Conservation (phyloP, 129 eudicot genomes). For the Ambrosia artemisiifolia region DNA sequence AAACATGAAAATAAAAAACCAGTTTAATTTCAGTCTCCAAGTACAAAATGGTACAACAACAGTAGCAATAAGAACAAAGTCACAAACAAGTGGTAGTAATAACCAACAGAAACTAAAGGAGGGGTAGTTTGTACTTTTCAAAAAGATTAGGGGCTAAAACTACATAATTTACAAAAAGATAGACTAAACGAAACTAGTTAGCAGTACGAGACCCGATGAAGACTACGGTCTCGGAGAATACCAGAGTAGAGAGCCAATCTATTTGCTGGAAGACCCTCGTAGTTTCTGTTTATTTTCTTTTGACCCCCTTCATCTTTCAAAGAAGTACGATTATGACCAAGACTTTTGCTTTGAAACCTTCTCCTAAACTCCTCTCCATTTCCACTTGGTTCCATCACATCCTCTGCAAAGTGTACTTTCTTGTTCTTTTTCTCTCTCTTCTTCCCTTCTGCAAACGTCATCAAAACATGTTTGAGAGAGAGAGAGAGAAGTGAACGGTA, state of each 20-base stretch:
- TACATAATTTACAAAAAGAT: slow-evolving; percentile 20
- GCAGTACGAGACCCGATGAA: slow-evolving; percentile 50
- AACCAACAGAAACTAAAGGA: neutral
- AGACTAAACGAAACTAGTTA: slow-evolving; percentile 3
- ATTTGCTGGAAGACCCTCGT: slow-evolving; percentile 53
- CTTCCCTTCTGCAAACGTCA: slow-evolving; percentile 32
- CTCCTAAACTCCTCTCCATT: slow-evolving; percentile 73
- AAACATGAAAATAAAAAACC: neutral
- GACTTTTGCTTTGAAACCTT: slow-evolving; percentile 25
- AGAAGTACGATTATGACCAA: slow-evolving; percentile 8
- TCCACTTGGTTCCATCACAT: slow-evolving; percentile 81
- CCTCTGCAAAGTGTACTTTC: slow-evolving; percentile 81
- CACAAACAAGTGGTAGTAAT: neutral
- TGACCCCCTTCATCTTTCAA: slow-evolving; percentile 23
- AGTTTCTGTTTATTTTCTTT: slow-evolving; percentile 22
- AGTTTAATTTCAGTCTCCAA: neutral
- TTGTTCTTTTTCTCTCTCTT: slow-evolving; percentile 71
- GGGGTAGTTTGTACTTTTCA: neutral
- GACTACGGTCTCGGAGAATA: slow-evolving; percentile 69
- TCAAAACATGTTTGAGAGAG: neutral
- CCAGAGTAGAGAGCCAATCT: slow-evolving; percentile 76
- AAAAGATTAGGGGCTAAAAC: slow-evolving; percentile 18
- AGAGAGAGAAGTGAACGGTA: neutral
- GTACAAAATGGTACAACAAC: neutral
- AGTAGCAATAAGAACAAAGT: neutral